These are phyloP conservation scores for Plectosphaerella sp. DNA, from an alignment of 2,329 filamentous ascomycete species.

Conservation along the genomic window DNA sequence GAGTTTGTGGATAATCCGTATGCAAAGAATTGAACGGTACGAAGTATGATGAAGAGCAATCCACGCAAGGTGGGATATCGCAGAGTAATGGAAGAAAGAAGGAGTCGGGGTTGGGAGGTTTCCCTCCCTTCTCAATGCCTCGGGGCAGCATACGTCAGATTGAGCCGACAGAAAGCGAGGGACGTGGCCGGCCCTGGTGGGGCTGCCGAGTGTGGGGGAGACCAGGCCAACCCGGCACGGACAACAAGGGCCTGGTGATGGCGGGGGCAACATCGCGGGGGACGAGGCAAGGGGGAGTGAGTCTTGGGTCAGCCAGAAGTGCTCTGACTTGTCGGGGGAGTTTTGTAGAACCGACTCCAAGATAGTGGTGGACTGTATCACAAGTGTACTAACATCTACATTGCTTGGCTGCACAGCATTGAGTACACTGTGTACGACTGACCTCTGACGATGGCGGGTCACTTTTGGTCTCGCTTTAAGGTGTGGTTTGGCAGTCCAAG, in stretches of 20 bases:
- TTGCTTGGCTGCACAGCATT: no score
- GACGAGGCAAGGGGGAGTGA: background rate
- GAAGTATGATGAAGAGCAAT: conserved; percentile 1
- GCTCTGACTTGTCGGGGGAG: no score
- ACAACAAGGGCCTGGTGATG: no score
- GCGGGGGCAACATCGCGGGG: no score
- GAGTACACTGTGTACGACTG: no score
- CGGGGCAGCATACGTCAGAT: conserved; percentile 16
- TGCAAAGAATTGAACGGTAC: conserved; percentile 1
- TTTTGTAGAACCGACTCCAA: no score
- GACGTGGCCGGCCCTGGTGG: conserved; percentile 4
- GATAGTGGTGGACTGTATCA: no score
- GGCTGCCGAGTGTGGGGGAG: background rate
- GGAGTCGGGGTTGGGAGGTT: background rate
- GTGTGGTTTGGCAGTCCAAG: no score
- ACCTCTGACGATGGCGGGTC: no score
- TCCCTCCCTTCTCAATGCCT: background rate
- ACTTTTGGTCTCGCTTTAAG: no score
- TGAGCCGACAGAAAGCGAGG: conserved; percentile 28
- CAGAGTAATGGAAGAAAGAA: background rate
- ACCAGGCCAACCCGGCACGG: no score
- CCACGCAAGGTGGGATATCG: background rate
- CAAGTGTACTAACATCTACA: no score
- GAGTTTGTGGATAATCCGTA: background rate
- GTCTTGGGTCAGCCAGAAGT: background rate